Evolutionary conservation across 305 asterid species (phyloP).

Genomic region (Andrographis paniculata): DNA sequence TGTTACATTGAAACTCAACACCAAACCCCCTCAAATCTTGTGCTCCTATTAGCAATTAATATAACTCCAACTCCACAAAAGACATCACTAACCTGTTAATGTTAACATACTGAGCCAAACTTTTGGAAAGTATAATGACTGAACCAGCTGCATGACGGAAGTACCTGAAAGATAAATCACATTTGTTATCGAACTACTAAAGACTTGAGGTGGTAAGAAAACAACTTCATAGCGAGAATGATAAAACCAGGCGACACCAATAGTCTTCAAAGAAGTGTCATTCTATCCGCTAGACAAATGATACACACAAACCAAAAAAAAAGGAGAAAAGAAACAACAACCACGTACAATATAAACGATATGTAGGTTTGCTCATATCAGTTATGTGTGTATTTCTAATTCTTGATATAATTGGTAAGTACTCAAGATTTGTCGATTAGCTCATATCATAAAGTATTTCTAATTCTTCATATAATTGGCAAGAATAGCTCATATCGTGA

Average conservation of each 20-base stretch:
- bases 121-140: conserved; percentile 54
- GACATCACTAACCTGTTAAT: conserved; percentile 62
- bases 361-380: conserved; percentile 9
- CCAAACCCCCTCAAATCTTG: background rate
- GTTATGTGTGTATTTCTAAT: background rate
- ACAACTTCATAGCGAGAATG: background rate
- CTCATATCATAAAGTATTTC: no score
- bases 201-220: conserved; percentile 7
- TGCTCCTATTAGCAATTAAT: background rate
- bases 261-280: background rate
- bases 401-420: conserved; percentile 4
- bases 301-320: background rate
- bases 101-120: conserved; percentile 67
- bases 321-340: background rate
- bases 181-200: conserved; percentile 14
- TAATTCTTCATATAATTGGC: no score
- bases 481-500: no score
- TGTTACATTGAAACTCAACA: background rate
- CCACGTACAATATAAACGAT: background rate
- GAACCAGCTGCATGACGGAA: conserved; percentile 90
- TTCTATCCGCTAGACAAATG: background rate
- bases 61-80: background rate
- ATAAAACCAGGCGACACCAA: conserved; percentile 8
- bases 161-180: conserved; percentile 50
- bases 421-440: no score